Evolutionary conservation across 495 filamentous ascomycete species (phyloP).

Genomic region (Letharia columbiana): DNA sequence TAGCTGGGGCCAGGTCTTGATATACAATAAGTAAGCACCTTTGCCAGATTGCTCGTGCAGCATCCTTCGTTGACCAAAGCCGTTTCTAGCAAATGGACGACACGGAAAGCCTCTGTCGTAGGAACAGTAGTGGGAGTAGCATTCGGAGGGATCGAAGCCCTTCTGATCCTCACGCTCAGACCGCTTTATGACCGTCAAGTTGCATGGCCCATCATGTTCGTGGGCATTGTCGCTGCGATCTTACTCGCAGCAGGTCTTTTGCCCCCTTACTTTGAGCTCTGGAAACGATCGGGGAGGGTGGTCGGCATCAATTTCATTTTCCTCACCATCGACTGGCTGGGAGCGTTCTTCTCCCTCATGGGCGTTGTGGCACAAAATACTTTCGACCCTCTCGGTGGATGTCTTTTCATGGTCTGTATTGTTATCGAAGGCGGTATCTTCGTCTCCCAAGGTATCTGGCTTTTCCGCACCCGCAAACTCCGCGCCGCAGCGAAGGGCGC

Average conservation of each 20-base stretch:
- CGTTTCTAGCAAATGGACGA: conserved; percentile 38
- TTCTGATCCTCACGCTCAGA: conserved; percentile 55
- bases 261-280: conserved; percentile 64
- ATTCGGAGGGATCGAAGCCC: conserved; percentile 52
- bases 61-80: background rate
- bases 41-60: background rate
- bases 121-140: conserved; percentile 33
- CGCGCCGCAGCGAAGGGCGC: conserved; percentile 47
- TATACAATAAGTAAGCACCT: conserved; percentile 49
- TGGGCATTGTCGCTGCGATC: conserved; percentile 54
- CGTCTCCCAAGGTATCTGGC: conserved; percentile 57
- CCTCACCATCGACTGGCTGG: conserved; percentile 58
- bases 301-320: conserved; percentile 64
- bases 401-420: conserved; percentile 58
- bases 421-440: conserved; percentile 63
- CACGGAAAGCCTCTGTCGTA: conserved; percentile 41
- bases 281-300: conserved; percentile 60
- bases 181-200: conserved; percentile 41
- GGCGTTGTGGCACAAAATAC: conserved; percentile 54
- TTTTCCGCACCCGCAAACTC: conserved; percentile 52
- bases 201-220: conserved; percentile 48
- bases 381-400: conserved; percentile 62
- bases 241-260: conserved; percentile 53
- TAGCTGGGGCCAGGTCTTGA: conserved; percentile 56
- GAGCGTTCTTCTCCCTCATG: conserved; percentile 68